Base-by-base conservation (phyloP, 495 filamentous ascomycete genomes). In the Trichoderma erinaceum region DNA sequence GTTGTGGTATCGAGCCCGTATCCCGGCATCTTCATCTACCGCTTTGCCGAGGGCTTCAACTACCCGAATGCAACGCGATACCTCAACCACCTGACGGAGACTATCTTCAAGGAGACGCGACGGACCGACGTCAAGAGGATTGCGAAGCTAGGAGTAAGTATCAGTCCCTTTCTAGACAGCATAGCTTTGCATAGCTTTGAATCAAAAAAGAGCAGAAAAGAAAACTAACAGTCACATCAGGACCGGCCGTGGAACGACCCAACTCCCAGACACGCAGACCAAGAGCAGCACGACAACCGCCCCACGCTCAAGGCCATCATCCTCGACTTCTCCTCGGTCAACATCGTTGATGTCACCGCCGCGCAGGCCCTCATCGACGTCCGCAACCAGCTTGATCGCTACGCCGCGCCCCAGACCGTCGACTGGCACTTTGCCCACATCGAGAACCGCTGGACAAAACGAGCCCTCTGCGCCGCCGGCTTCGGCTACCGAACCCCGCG, bases 191-290 rank as follows among this genome's bases (percentile, higher is more conserved):
- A n/a, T 25, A 29, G 29, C 29, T 56, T 8, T 21, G 50, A 56
- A 25, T 29, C n/a, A 2, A n/a, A 25, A 2, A 23, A 25, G 18
- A 21, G 50, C 0, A 4, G 0, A 6, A 56, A n/a, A 46, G n/a
- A 5, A n/a, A 56, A 56, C 21, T n/a, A 11, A 23, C 66, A 56
- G 5, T 64, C 11, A 56, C 11, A 10, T 65, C 70, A 74, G 73
- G 81, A 81, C 38, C 77, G 75, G n/a, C 83, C 79, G 0, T 98
- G 94, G 94, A 97, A 97, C 73, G 88, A 97, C 75, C 89, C 94
- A 2, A 93, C 90, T 48, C 91, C 92, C 23, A 83, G 86, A n/a
- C 83, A 82, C 67, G 68, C 76, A 87, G 71, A 50, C 4, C 18
- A 41, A 15, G 63, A 73, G 16, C 58, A 44, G 7, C 75, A 76